Base-by-base conservation (phyloP, 257 asterid genomes). In the Rauvolfia tetraphylla region DNA sequence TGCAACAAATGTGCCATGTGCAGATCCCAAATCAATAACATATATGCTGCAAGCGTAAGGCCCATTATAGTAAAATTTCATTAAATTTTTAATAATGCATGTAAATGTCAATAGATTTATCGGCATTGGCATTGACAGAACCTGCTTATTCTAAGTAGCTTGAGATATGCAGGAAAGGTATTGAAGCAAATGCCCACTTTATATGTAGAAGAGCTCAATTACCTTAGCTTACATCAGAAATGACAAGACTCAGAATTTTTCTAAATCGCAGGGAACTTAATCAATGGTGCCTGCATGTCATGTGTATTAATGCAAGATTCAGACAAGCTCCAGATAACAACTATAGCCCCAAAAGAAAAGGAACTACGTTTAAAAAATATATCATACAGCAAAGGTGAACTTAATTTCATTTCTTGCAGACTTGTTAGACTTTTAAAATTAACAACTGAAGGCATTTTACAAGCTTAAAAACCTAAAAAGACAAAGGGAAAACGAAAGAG, bases 1-100 rank as follows among this genome's bases (percentile, higher is more conserved):
- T 42, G 99, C 97, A 83, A 92, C 99, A 89, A 91, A 95, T 82
- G 99, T 95, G 59, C 97, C 98, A 81, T 95, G 99, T 39, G 96
- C 98, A 81, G 99, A 95, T 81, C 99, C 99, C 82, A 95, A 86
- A 82, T 95, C 99, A 72, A 91, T 88, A 71, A 95, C 96, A 53
- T 91, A 95, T 81, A 95, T 81, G 87, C 98, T 95, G 98, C 83
- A 82, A 68, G 72, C 86, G 75, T 84, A 46, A 81, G 63, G 65
- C 34, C 31, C 25, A 75, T 76, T 27, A 23, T 17, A 57, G 8
- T 4, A 51, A 31, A 66, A 20, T 66, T 39, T 36, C n/a, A 0
- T 34, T 33, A 1, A 7, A 10, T 38, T 38, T 66, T 38, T 8
- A 66, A 7, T 7, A 66, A 22, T 36, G 29, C 29, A 34, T 22